Base-by-base conservation (phyloP, 495 filamentous ascomycete species). In the Tuber umbilicatum region DNA sequence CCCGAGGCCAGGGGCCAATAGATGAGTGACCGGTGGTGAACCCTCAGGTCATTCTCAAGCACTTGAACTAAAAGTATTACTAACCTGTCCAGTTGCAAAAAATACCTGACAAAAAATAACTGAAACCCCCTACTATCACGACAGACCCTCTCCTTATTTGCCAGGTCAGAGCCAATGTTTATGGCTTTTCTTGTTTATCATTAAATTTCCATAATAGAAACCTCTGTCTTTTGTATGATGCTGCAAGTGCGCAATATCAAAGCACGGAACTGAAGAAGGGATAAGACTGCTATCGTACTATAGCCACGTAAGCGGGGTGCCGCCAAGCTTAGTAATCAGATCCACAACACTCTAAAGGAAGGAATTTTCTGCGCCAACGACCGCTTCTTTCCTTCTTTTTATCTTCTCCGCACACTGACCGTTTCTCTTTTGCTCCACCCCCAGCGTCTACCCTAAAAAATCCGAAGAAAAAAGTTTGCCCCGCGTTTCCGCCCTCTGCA, bases 271-370 rank as follows among this genome's bases (percentile, higher is more conserved):
- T 14, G n/a, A 27, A 0, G 50, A 60, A 27, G 9, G 47, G 47
- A 50, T 14, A 31, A 4, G n/a, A 12, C 50, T 27, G 23, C 50
- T 14, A 10, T 0, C 6, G n/a, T n/a, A n/a, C n/a, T n/a, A n/a
- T n/a, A 17, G 3, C 55, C 55, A 64, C 55, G 55, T 64, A 64
- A 64, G 55, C 55, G 55, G 55, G 14, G 14, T 7, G 16, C n/a
- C n/a, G 14, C 50, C 10, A 16, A 14, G 76, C 72, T 79, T 76
- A 79, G 76, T 79, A 72, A 79, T 78, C 77, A 21, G 39, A 31
- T 68, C 69, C 55, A 35, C 55, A 64, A 19, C 55, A 64, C 19
- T 72, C 75, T 73, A n/a, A 69, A 31, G 69, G 71, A 78, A 78
- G 77, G 69, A 71, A 55, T 71, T 78, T 78, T 78, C 69, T 70